A percentile compares a stretch with the other conserved stretches of the same genome.
phyloP scores from a whole-genome alignment of 1,139 yeast species.

The Pichia sp. region DNA sequence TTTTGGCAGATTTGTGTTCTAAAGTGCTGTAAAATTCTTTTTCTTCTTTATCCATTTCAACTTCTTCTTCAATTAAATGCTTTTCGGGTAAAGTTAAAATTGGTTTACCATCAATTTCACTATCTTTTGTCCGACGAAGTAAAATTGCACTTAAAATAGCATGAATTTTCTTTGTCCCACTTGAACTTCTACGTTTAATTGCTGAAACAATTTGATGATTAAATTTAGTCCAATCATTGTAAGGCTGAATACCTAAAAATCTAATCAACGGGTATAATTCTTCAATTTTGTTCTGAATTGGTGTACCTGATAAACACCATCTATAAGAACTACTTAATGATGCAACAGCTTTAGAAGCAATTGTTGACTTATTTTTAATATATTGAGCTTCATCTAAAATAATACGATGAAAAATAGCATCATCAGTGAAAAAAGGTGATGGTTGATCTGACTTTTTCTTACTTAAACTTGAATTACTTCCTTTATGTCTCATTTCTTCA shows the following conservation, averaged over 20 bases:
- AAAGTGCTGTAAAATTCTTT: constrained; percentile 47
- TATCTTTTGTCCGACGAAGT: constrained; percentile 70
- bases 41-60: constrained; percentile 50
- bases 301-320: constrained; percentile 91
- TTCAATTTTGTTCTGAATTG: constrained; percentile 79
- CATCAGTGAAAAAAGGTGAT: constrained; percentile 63
- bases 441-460: no score
- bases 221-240: constrained; percentile 53
- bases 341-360: constrained; percentile 62
- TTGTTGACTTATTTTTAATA: constrained; percentile 69
- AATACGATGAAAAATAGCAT: constrained; percentile 56
- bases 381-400: constrained; percentile 89
- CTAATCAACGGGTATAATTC: constrained; percentile 75
- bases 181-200: constrained; percentile 38
- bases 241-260: constrained; percentile 66
- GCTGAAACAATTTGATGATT: constrained; percentile 55
- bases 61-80: constrained; percentile 40
- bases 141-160: constrained; percentile 71
- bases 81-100: constrained; percentile 68
- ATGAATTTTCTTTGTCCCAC: constrained; percentile 32
- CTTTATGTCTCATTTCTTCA: constrained; percentile 28
- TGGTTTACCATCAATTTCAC: constrained; percentile 75
- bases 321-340: constrained; percentile 48
- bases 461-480: no score
- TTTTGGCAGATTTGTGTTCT: constrained; percentile 51